Conservation (phyloP, 1,139 yeast genomes). For the Candida gigantensis region DNA sequence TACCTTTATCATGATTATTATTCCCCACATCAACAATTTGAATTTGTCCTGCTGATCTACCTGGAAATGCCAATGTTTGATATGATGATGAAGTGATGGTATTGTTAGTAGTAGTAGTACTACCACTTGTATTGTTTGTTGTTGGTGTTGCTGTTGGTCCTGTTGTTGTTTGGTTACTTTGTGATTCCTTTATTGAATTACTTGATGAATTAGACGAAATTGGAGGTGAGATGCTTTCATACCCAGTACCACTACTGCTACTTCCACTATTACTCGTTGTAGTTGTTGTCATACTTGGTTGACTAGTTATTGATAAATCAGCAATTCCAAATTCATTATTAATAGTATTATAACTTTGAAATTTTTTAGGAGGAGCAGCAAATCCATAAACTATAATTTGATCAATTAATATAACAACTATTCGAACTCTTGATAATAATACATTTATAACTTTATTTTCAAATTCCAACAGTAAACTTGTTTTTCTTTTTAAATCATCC, state of each 20-base stretch:
- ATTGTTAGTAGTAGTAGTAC: slow-evolving; percentile 2
- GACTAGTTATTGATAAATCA: slow-evolving; percentile 47
- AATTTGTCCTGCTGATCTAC: slow-evolving; percentile 68
- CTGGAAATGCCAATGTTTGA: slow-evolving; percentile 73
- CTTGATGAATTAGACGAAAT: slow-evolving; percentile 6
- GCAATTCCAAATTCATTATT: slow-evolving; percentile 71
- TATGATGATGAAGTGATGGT: slow-evolving; percentile 16
- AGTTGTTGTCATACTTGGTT: background rate
- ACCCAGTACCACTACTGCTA: too few species aligned
- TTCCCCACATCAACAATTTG: slow-evolving; percentile 74
- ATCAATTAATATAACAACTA: slow-evolving; percentile 68
- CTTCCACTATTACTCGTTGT: too few species aligned
- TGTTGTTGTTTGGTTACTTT: background rate
- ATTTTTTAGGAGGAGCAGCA: slow-evolving; percentile 71
- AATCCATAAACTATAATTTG: slow-evolving; percentile 78
- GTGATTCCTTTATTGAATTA: slow-evolving; percentile 5
- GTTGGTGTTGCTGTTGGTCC: background rate
- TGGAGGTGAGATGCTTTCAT: slow-evolving; percentile 5
- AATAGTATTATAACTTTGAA: slow-evolving; percentile 71
- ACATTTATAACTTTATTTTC: slow-evolving; percentile 74
- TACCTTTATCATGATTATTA: slow-evolving; percentile 59
- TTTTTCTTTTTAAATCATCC: slow-evolving; percentile 85
- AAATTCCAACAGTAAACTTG: slow-evolving; percentile 75
- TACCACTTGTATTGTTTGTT: background rate
- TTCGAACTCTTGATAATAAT: slow-evolving; percentile 69